phyloP scores from a whole-genome alignment of 352 stramenopile genomes.

The Globisporangium iwayamae region DNA sequence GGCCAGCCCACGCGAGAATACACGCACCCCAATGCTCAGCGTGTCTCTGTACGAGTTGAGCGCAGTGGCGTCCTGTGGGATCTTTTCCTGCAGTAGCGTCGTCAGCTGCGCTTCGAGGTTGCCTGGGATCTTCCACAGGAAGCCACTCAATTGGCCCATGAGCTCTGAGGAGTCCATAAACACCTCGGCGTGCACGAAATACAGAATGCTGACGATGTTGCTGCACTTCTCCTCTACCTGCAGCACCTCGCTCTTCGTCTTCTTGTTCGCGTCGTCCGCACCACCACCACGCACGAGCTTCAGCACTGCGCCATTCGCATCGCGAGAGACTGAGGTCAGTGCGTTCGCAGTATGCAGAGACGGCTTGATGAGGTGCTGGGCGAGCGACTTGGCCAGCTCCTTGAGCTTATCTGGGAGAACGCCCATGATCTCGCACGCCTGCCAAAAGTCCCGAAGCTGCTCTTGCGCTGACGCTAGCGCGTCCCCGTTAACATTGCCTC shows the following conservation, averaged over 20 bases:
- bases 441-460: conserved; percentile 46
- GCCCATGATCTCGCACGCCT: conserved; percentile 46
- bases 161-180: conserved; percentile 37
- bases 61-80: conserved; percentile 52
- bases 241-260: conserved; percentile 20
- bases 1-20: neutral
- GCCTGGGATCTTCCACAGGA: conserved; percentile 70
- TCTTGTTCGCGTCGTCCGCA: conserved; percentile 2
- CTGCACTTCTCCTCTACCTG: conserved; percentile 33
- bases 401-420: conserved; percentile 40
- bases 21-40: conserved; percentile 33
- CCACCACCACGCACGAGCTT: conserved; percentile 18
- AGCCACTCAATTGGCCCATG: conserved; percentile 46
- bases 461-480: conserved; percentile 9
- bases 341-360: conserved; percentile 28
- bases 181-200: conserved; percentile 54
- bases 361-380: conserved; percentile 48
- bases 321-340: conserved; percentile 22
- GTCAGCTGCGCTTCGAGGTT: conserved; percentile 68
- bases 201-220: conserved; percentile 45
- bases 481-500: neutral
- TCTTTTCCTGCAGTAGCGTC: conserved; percentile 59
- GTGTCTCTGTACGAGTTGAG: conserved; percentile 49
- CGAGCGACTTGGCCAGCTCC: conserved; percentile 51
- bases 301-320: conserved; percentile 21